Evolutionary conservation across 108 stramenopile species (phyloP).

Genomic region (Craspedostauros australis): DNA sequence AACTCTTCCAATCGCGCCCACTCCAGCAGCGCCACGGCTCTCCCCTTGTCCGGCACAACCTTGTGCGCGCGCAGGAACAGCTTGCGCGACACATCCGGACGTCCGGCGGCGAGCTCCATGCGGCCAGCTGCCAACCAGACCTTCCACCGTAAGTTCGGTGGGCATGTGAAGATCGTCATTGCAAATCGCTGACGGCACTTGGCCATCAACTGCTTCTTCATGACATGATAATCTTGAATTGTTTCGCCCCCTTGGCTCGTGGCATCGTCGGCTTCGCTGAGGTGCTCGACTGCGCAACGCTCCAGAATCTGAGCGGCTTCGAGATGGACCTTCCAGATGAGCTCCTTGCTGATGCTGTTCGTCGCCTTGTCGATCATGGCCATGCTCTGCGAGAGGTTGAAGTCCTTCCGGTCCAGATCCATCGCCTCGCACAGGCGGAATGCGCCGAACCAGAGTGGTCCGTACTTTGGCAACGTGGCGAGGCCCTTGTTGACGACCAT

Average conservation of each 20-base stretch:
- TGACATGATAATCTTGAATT: no score
- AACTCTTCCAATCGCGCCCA: constrained; percentile 92
- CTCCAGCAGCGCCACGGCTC: constrained; percentile 84
- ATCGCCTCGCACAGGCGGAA: constrained; percentile 84
- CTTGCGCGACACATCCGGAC: constrained; percentile 54
- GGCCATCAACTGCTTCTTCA: constrained; percentile 12
- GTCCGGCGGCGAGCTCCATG: constrained; percentile 89
- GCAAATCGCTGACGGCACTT: constrained; percentile 58
- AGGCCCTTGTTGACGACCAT: constrained; percentile 90
- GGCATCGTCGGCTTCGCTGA: constrained; percentile 26
- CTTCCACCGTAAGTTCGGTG: constrained; percentile 91
- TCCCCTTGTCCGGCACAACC: constrained; percentile 86
- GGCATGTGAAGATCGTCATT: constrained; percentile 82
- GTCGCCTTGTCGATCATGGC: constrained; percentile 77
- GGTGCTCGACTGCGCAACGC: constrained; percentile 56
- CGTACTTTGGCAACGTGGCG: constrained; percentile 88
- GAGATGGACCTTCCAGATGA: constrained; percentile 94
- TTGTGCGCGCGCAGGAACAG: constrained; percentile 86
- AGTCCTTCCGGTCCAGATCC: constrained; percentile 43
- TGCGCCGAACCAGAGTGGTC: constrained; percentile 96
- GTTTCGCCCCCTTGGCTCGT: constrained; percentile 19
- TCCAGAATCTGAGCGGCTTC: constrained; percentile 93
- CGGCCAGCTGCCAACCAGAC: constrained; percentile 94
- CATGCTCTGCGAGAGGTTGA: constrained; percentile 60
- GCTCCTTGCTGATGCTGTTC: constrained; percentile 83